Evolutionary conservation across 2,329 filamentous ascomycete species (phyloP).

Genomic region (Apiospora phragmitis): DNA sequence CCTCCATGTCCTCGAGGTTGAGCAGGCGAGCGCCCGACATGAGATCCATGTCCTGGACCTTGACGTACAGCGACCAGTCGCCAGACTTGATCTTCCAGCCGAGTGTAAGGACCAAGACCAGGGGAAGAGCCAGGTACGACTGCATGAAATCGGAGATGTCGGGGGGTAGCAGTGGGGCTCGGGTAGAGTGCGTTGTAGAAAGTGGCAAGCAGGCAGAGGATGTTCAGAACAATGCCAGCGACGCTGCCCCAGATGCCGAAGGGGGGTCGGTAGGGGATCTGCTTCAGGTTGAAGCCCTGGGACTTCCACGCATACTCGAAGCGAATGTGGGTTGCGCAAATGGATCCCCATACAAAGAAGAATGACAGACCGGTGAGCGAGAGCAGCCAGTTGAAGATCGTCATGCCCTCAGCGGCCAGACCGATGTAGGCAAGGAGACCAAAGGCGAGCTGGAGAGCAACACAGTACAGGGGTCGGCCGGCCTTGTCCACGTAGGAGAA

Average conservation of each 20-base stretch:
- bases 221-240: constrained; percentile 66
- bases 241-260: constrained; percentile 67
- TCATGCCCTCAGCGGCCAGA: constrained; percentile 40
- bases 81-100: constrained; percentile 62
- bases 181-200: constrained; percentile 68
- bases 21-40: constrained; percentile 57
- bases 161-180: constrained; percentile 31
- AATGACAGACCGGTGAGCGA: constrained; percentile 71
- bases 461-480: constrained; percentile 59
- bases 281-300: constrained; percentile 53
- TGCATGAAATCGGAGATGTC: constrained; percentile 57
- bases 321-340: constrained; percentile 65
- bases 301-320: constrained; percentile 63
- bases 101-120: constrained; percentile 60
- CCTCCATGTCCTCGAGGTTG: constrained; percentile 42
- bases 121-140: constrained; percentile 55
- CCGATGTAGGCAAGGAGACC: constrained; percentile 61
- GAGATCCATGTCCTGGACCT: constrained; percentile 61
- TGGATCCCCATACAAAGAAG: constrained; percentile 75
- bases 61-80: constrained; percentile 58
- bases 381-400: constrained; percentile 65
- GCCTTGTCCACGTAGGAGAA: constrained; percentile 61
- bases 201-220: constrained; percentile 68
- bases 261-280: constrained; percentile 48
- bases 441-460: constrained; percentile 53